phyloP scores from a whole-genome alignment of 164 flowering plant species.

The Annona cherimola region DNA sequence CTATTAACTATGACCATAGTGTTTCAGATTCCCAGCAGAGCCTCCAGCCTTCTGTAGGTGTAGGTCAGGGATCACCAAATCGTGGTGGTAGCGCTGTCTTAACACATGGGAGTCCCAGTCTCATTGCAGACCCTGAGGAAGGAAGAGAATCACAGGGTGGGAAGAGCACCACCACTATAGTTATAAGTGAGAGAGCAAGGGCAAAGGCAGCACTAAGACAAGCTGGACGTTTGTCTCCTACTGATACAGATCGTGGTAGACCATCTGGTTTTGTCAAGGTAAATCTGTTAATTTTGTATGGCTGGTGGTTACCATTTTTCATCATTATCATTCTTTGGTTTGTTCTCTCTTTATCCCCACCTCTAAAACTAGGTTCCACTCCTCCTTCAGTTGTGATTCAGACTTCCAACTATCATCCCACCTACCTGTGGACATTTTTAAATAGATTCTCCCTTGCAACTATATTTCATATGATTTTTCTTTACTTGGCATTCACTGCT shows the following conservation, averaged over 20 bases:
- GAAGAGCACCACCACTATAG: slow-evolving; percentile 27
- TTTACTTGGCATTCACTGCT: too few species aligned
- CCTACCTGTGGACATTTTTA: too few species aligned
- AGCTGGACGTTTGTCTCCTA: slow-evolving; percentile 31
- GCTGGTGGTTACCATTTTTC: too few species aligned
- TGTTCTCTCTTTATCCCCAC: too few species aligned
- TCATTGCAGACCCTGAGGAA: slow-evolving; percentile 29
- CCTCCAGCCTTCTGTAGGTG: slow-evolving; percentile 20
- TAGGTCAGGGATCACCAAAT: slow-evolving; percentile 26
- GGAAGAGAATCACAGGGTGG: slow-evolving; percentile 29
- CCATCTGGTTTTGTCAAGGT: slow-evolving; percentile 34
- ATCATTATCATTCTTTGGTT: too few species aligned
- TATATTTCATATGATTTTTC: too few species aligned
- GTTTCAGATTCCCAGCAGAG: slow-evolving; percentile 27
- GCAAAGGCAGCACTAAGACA: slow-evolving; percentile 41
- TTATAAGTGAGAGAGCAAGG: slow-evolving; percentile 55
- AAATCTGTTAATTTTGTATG: not conserved
- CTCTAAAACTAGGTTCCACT: too few species aligned
- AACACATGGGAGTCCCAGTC: slow-evolving; percentile 22
- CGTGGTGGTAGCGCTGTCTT: slow-evolving; percentile 16
- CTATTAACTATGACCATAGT: slow-evolving; percentile 31
- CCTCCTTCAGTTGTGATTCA: too few species aligned
- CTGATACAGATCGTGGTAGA: slow-evolving; percentile 47
- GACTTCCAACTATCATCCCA: too few species aligned
- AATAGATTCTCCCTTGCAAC: too few species aligned